phyloP scores from a whole-genome alignment of 139 green algal genomes.

The Volvox africanus region DNA sequence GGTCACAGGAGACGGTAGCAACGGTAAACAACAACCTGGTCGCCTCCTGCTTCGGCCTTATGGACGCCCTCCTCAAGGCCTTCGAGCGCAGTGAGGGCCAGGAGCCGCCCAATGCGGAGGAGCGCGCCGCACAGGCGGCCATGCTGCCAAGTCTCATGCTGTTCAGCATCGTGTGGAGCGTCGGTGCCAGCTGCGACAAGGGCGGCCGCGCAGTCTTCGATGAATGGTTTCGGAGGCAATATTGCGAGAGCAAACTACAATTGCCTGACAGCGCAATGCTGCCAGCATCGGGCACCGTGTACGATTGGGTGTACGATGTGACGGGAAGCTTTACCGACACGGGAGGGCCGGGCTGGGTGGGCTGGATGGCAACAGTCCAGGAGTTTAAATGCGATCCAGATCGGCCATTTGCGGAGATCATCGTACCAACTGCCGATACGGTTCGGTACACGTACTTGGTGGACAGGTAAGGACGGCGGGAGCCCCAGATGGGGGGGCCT shows the following conservation, averaged over 20 bases:
- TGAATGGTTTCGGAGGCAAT: constrained; percentile 58
- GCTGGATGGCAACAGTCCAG: constrained; percentile 81
- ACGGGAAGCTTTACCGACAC: background rate
- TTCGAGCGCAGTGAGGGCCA: constrained; percentile 58
- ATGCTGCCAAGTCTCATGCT: constrained; percentile 76
- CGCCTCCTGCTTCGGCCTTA: constrained; percentile 77
- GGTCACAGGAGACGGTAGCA: constrained; percentile 74
- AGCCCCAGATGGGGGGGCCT: background rate
- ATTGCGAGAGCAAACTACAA: constrained; percentile 38
- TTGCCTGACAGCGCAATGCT: constrained; percentile 52
- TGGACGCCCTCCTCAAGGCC: constrained; percentile 73
- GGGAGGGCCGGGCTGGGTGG: constrained; percentile 68
- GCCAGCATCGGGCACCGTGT: constrained; percentile 56
- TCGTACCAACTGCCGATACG: constrained; percentile 85
- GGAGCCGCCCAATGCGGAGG: constrained; percentile 65
- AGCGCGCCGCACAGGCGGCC: constrained; percentile 49
- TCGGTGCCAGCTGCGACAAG: constrained; percentile 82
- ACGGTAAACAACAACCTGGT: constrained; percentile 83
- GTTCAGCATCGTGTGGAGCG: constrained; percentile 83
- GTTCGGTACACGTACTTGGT: constrained; percentile 84
- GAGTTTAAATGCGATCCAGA: constrained; percentile 81
- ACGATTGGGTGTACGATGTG: constrained; percentile 79
- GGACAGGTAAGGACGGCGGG: constrained; percentile 48
- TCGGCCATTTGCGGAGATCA: constrained; percentile 80
- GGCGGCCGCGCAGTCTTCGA: constrained; percentile 72